Conservation (phyloP, 1,284 basidiomycete species). For the Leccinum cinnamomeum region DNA sequence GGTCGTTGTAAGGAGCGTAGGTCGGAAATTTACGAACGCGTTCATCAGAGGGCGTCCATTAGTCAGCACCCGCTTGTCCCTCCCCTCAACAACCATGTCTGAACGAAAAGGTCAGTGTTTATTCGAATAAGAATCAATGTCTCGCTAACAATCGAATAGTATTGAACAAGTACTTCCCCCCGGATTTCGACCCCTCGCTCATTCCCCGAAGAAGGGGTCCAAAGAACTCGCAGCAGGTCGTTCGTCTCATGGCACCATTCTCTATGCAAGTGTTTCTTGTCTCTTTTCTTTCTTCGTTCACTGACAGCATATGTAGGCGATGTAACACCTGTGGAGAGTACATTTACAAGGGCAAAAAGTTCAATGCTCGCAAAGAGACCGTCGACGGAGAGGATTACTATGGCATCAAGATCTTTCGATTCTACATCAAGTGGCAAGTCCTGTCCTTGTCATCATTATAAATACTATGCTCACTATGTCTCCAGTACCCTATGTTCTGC, state of each 20-base stretch:
- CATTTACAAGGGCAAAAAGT: slow-evolving; percentile 98
- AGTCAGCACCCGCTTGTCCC: slow-evolving; percentile 16
- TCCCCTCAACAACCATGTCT: slow-evolving; percentile 18
- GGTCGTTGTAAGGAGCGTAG: slow-evolving; percentile 22
- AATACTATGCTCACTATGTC: slow-evolving; percentile 5
- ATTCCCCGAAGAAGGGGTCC: slow-evolving; percentile 88
- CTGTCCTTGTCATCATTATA: background rate
- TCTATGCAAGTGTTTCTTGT: slow-evolving; percentile 68
- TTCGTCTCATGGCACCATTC: slow-evolving; percentile 98
- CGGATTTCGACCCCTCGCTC: slow-evolving; percentile 97
- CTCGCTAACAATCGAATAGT: slow-evolving; percentile 45
- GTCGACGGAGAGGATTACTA: slow-evolving; percentile 97
- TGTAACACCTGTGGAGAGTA: slow-evolving; percentile 32
- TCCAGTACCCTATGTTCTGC: slow-evolving; percentile 87
- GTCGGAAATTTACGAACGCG: slow-evolving; percentile 35
- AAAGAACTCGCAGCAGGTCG: slow-evolving; percentile 93
- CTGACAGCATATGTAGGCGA: too few relatives aligned
- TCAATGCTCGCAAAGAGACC: slow-evolving; percentile 98
- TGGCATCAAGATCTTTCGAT: slow-evolving; percentile 93
- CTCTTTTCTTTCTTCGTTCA: too few relatives aligned
- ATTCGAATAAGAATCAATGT: background rate
- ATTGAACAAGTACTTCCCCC: slow-evolving; percentile 89
- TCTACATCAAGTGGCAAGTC: slow-evolving; percentile 71
- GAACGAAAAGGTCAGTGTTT: background rate
- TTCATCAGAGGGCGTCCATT: slow-evolving; percentile 2